Conservation (phyloP, 208 protist genomes). For the Lotmaria passim region DNA sequence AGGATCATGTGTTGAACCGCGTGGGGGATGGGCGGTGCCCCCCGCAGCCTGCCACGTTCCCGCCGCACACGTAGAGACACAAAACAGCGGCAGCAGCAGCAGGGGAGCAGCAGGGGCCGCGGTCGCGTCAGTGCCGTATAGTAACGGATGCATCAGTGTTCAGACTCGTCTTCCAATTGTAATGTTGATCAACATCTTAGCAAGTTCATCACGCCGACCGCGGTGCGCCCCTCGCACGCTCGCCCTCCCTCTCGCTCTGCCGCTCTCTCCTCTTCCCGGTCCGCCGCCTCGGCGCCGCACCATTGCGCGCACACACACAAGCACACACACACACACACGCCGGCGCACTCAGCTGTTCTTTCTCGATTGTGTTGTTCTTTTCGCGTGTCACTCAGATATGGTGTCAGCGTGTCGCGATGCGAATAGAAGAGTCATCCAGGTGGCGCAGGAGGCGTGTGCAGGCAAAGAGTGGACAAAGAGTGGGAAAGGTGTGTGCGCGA, state of each 20-base stretch:
- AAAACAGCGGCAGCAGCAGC: background rate
- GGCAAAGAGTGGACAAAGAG: background rate
- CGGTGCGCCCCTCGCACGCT: background rate
- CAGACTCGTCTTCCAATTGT: slow-evolving; percentile 38
- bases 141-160: slow-evolving; percentile 29
- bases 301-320: too few relatives aligned
- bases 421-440: slow-evolving; percentile 33
- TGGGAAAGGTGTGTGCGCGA: background rate
- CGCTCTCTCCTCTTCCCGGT: background rate
- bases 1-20: slow-evolving; percentile 26
- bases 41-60: slow-evolving; percentile 25
- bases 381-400: slow-evolving; percentile 60
- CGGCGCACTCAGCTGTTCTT: slow-evolving; percentile 49
- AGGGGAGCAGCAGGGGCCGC: background rate
- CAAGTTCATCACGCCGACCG: slow-evolving; percentile 29
- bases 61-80: background rate
- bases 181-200: slow-evolving; percentile 32
- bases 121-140: slow-evolving; percentile 28
- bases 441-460: background rate
- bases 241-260: slow-evolving; percentile 6
- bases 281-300: background rate
- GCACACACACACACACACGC: background rate
- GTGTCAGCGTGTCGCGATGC: slow-evolving; percentile 44
- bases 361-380: slow-evolving; percentile 74
- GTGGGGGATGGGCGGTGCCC: slow-evolving; percentile 14